Base-by-base conservation (phyloP, 1,139 yeast genomes). In the Yamadazyma atmosphaerica region DNA sequence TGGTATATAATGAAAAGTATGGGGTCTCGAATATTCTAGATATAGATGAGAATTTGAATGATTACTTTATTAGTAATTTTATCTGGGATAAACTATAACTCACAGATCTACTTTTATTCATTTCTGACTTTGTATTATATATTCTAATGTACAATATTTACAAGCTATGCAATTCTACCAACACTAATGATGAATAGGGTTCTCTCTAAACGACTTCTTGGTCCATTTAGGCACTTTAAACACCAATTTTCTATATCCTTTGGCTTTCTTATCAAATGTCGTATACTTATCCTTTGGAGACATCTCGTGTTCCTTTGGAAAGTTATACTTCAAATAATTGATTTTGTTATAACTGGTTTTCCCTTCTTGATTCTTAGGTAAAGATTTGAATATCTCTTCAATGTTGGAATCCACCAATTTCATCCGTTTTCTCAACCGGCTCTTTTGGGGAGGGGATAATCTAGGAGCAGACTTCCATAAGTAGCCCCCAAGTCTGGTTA, bases 211-310 rank as follows among this genome's bases (percentile, higher is more conserved):
- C 12, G 95, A 81, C 46, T 79, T 61, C 65, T 85, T 87, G 40
- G 98, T 90, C 95, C 95, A 88, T 55, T 87, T 86, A 15, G 95
- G 95, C 24, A 83, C 85, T 60, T 68, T 79, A 59, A 92, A 98
- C 19, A 86, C 81, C 48, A 94, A 82, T 67, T 89, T 92, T 68
- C 98, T 79, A 65, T 90, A 92, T 22, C 83, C 83, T 55, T 74
- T 79, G 10, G 82, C 76, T 53, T 81, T 81, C 62, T 78, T 84
- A 65, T 80, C 82, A 65, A 87, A 92, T 1, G 90, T 83, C 38
- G 95, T 83, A 65, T 92, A 92, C 63, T 92, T 92, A 65, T 92
- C 95, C 50, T 67, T 72, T 3, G 95, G 71, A 1, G 64, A 55
- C 97, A 92, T 88, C 45, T 88, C 89, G 31, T 64, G 52, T 56